Conservation (phyloP, 257 asterid genomes). For the Phtheirospermum japonicum region DNA sequence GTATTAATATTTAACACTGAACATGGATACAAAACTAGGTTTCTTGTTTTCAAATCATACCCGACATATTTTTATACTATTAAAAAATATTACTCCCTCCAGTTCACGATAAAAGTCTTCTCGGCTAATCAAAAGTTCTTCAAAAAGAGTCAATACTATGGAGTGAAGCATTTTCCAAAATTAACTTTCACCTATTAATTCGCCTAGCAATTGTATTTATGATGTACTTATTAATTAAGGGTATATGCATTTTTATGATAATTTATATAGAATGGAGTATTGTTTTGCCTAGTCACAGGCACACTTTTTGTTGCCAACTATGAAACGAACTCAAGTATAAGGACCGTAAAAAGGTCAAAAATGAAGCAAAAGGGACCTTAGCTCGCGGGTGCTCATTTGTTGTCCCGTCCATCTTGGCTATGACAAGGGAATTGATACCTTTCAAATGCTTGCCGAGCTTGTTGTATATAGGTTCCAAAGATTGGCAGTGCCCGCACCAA, state of each 20-base stretch:
- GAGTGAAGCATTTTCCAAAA: neutral
- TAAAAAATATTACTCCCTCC: no score
- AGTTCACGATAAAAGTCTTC: no score
- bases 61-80: no score
- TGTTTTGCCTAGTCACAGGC: no score
- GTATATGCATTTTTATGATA: no score
- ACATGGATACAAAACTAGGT: no score
- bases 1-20: no score
- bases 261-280: no score
- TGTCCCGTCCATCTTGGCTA: slow-evolving; percentile 98
- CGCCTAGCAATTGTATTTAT: neutral
- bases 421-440: slow-evolving; percentile 67
- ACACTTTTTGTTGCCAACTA: no score
- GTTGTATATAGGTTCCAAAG: slow-evolving; percentile 81
- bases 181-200: neutral
- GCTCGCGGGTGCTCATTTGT: slow-evolving; percentile 95
- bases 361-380: slow-evolving; percentile 47
- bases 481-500: slow-evolving; percentile 95
- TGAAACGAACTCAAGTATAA: neutral
- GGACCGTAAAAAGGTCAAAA: neutral
- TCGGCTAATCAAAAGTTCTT: neutral
- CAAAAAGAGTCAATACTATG: no score
- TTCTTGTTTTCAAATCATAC: no score
- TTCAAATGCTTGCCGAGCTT: slow-evolving; percentile 79
- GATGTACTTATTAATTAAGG: no score